Evolutionary conservation across 192 early-diverging fungal species (phyloP), one percentile per base, ranked within the genome.

Genomic region (Backusella mclennaniae): DNA sequence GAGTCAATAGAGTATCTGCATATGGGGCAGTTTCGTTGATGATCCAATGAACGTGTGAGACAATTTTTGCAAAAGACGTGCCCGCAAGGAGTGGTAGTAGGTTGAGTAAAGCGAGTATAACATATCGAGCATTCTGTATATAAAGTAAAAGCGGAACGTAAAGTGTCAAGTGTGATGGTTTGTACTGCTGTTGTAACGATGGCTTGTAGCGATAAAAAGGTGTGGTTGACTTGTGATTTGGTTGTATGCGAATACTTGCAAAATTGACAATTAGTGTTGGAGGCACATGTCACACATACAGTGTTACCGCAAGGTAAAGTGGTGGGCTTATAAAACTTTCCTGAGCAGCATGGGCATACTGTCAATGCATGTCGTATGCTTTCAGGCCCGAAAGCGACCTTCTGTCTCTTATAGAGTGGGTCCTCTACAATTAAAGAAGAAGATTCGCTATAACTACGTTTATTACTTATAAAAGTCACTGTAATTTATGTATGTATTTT

Each of bases 1-100:
- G 31, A 76, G 9, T 79, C 80, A 6, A 89, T 68, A 36, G 66
- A 39, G 12, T 79, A 71, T 46, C 88, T 56, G 69, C 88, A 89
- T 66, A 86, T 73, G 0, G 88, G 86, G 53, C 88, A 89, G 11
- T 3, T 38, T 23, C 74, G 52, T 36, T 71, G 74, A 75, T 89
- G 84, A 70, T 91, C 89, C 3, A 91, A 46, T 1, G 89, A 84
- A 12, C 82, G 79, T n/a, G 89, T 79, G 4, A 93, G 42, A 73
- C 92, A 93, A 6, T 66, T 63, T 23, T 82, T 83, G 76, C 92
- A 93, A 66, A 85, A 85, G n/a, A 87, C 89, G 76, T 93, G 92
- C 0, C 92, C 92, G 63, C 92, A 93, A 3, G 83, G 84, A 17
- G 87, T 85, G 0, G 90, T 92, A 12, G 92, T 76, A 4, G 92